Base-by-base conservation (phyloP, 164 flowering plant genomes). In the Stephania yunnanensis region DNA sequence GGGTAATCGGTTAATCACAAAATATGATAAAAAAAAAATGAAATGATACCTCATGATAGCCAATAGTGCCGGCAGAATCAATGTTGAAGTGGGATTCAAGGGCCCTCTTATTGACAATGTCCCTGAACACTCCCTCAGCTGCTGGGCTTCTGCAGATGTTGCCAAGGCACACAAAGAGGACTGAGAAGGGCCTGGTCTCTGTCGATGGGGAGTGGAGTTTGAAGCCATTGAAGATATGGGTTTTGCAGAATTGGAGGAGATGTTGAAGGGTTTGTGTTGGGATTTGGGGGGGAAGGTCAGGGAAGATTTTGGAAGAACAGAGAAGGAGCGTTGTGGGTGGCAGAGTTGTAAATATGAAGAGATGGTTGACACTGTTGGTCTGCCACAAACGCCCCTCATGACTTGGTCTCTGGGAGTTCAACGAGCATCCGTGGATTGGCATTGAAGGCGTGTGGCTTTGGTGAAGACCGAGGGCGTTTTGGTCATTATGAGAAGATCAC, bases 31-130 rank as follows among this genome's bases (percentile, higher is more conserved):
- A 75, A 10, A 19, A 75, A 10, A 7, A 53, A 68, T 7, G 52
- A 13, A 70, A 20, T 36, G 42, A 10, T 71, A 80, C 85, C 83
- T 80, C 83, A 17, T 83, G 83, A 71, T 80, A 83, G 74, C 75
- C 67, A 61, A 91, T 92, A 73, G 98, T 96, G n/a, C 98, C 99
- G n/a, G 99, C 98, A 82, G 99, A 96, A 79, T 96, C 99, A 75
- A 96, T 94, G 10, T 68, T 75, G 80, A 96, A 91, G 10, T 87
- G 83, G 75, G 92, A 84, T 55, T 82, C 87, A 46, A 94, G 67
- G 22, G 86, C 93, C 75, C 85, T 85, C 63, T 87, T 83, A 64
- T 79, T 87, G 74, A 94, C 98, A 52, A 94, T 76, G 70, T 90
- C 87, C 42, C 82, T 90, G 80, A 96, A 96, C 36, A 96, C 98